A percentile compares a stretch with the other conserved stretches of the same genome.
Conservation (phyloP, 192 early-diverging fungal species). For the Gaertneriomyces semiglobifer region DNA sequence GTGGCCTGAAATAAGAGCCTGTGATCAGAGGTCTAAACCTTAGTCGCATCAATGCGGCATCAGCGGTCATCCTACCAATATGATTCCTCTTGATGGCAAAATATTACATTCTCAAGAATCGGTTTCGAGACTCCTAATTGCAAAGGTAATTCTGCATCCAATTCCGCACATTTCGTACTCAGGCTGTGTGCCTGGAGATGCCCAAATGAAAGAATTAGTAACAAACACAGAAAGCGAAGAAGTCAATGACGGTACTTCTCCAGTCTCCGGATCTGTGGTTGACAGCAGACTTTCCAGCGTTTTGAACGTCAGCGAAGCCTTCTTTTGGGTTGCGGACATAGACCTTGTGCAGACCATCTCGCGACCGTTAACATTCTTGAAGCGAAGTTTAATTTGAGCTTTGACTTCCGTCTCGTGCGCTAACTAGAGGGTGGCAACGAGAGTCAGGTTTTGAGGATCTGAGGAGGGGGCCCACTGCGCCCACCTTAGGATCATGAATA, state of each 20-base stretch:
- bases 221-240: not conserved
- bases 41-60: not conserved
- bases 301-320: slow-evolving; percentile 53
- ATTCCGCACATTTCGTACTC: slow-evolving; percentile 76
- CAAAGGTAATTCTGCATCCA: slow-evolving; percentile 78
- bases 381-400: slow-evolving; percentile 86
- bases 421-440: slow-evolving; percentile 45
- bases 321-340: slow-evolving; percentile 70
- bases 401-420: slow-evolving; percentile 75
- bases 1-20: slow-evolving; percentile 60
- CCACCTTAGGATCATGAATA: slow-evolving; percentile 89
- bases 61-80: slow-evolving; percentile 59
- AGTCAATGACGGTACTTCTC: slow-evolving; percentile 17
- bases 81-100: slow-evolving; percentile 98
- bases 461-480: not conserved
- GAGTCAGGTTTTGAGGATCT: not conserved
- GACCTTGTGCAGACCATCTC: slow-evolving; percentile 75
- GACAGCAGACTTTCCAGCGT: slow-evolving; percentile 73
- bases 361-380: slow-evolving; percentile 71
- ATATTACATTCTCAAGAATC: slow-evolving; percentile 96
- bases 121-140: slow-evolving; percentile 88
- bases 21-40: not conserved
- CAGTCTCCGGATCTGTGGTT: slow-evolving; percentile 18
- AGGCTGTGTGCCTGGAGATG: slow-evolving; percentile 56
- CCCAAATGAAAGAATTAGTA: slow-evolving; percentile 1